Base-by-base conservation (phyloP, 2,329 filamentous ascomycete species). In the Epichloe festucae region DNA sequence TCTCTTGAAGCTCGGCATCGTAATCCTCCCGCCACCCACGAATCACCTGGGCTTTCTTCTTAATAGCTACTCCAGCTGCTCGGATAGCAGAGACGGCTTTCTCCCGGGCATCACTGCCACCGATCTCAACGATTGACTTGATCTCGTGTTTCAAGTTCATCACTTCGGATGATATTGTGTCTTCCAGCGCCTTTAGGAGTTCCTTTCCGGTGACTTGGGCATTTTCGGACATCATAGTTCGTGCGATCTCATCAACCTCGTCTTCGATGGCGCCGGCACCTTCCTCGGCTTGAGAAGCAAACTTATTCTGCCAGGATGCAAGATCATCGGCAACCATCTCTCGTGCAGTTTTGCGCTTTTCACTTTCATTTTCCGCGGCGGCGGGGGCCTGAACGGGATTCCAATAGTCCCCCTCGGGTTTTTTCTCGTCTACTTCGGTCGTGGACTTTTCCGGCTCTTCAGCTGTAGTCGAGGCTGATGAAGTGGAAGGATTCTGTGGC, bases 291-390 rank as follows among this genome's bases (percentile, higher is more conserved):
- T 89, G 89, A 54, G 83, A 81, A 31, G 86, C 78, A 64, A 95
- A 96, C 62, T 95, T 94, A 55, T 81, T 80, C 67, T 96, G 86
- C 91, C 93, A 98, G 52, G 77, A 76, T 57, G 80, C 77, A 14
- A 98, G 76, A 64, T 98, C 93, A 44, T 84, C 78, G 2, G 82
- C 76, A 42, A 97, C 86, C 56, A 78, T 79, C 60, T 84, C 78
- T 44, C 81, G 79, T 2, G 78, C 78, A 4, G 74, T 76, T 50
- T 77, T 77, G 27, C 78, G 76, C 15, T 72, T 66, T 27, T 81
- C 76, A 34, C 76, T 73, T 52, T 79, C 77, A 36, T 70, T 65
- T 48, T 73, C 63, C 57, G 70, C 65, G 3, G 70, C 59, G 12
- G 75, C 67, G 0, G 76, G 74, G 2, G 75, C 66, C 46, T 68